phyloP scores from a whole-genome alignment of 1,284 basidiomycete genomes.

The Cutaneotrichosporon sp. region DNA sequence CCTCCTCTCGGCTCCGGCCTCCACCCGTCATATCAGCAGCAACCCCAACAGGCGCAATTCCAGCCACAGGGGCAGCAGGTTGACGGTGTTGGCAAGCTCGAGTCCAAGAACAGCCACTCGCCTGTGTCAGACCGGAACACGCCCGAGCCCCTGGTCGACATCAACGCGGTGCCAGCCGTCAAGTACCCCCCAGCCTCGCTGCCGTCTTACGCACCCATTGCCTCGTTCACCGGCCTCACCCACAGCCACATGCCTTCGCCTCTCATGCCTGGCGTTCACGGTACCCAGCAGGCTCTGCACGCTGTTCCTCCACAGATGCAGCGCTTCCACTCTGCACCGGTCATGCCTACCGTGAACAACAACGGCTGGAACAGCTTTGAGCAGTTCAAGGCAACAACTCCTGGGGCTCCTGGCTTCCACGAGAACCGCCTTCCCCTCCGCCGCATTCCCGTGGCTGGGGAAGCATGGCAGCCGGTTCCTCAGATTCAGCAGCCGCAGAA shows the following conservation, averaged over 20 bases:
- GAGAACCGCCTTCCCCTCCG: slow-evolving; percentile 15
- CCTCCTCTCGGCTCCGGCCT: slow-evolving; percentile 17
- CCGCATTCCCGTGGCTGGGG: slow-evolving; percentile 1
- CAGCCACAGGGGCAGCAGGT: slow-evolving; percentile 1
- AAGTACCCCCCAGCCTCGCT: slow-evolving; percentile 13
- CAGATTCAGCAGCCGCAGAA: slow-evolving; percentile 23
- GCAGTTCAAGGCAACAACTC: slow-evolving; percentile 13
- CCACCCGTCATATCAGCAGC: slow-evolving; percentile 19
- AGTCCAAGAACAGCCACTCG: slow-evolving; percentile 7
- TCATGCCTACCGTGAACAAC: slow-evolving; percentile 27
- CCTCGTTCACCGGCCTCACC: slow-evolving; percentile 7
- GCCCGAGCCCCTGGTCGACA: slow-evolving; percentile 25
- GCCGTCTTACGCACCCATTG: slow-evolving; percentile 15
- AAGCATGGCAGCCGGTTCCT: not conserved
- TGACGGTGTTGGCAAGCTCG: slow-evolving; percentile 1
- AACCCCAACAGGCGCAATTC: not conserved
- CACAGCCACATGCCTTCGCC: slow-evolving; percentile 9
- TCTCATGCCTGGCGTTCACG: slow-evolving; percentile 3
- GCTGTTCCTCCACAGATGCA: slow-evolving; percentile 37
- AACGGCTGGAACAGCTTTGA: slow-evolving; percentile 20
- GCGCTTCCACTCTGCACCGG: slow-evolving; percentile 41
- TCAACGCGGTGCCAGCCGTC: slow-evolving; percentile 29
- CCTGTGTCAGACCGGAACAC: slow-evolving; percentile 12
- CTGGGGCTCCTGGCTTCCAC: slow-evolving; percentile 4
- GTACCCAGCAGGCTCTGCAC: slow-evolving; percentile 19